Percentiles rank a stretch among this genome's conserved stretches.
phyloP scores from a whole-genome alignment of 140 eudicot species.

The Ambrosia hybrid region DNA sequence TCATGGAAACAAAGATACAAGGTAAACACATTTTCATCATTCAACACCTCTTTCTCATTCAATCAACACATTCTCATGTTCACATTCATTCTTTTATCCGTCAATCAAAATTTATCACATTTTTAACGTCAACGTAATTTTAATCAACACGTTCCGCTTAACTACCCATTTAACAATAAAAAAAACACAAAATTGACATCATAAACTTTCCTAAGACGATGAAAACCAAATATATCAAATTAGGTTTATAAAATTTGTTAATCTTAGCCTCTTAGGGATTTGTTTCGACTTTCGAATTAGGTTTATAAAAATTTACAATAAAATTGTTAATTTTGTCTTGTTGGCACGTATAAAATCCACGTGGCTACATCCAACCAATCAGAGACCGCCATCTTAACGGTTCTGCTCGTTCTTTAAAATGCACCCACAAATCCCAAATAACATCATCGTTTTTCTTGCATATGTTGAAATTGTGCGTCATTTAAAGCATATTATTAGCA shows the following conservation, averaged over 20 bases:
- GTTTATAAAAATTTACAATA: neutral
- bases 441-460: slow-evolving; percentile 10
- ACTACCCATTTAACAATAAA: neutral
- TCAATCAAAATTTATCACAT: no score
- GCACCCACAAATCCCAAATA: slow-evolving; percentile 12
- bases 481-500: neutral
- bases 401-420: slow-evolving; percentile 17
- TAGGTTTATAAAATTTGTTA: no score
- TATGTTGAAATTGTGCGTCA: neutral
- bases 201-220: slow-evolving; percentile 3
- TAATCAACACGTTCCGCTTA: neutral
- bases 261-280: no score
- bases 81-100: no score
- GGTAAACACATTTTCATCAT: neutral
- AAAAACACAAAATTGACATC: neutral
- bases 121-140: neutral
- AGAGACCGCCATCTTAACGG: neutral
- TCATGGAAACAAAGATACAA: slow-evolving; percentile 21
- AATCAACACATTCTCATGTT: no score
- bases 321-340: neutral
- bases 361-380: slow-evolving; percentile 25
- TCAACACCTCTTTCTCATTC: neutral
- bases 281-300: neutral
- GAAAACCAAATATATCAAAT: neutral
- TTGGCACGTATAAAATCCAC: slow-evolving; percentile 21